Evolutionary conservation across 148 eudicot genomes (phyloP), one percentile per base, ranked within the genome.

Genomic region (Gaultheria prostrata): DNA sequence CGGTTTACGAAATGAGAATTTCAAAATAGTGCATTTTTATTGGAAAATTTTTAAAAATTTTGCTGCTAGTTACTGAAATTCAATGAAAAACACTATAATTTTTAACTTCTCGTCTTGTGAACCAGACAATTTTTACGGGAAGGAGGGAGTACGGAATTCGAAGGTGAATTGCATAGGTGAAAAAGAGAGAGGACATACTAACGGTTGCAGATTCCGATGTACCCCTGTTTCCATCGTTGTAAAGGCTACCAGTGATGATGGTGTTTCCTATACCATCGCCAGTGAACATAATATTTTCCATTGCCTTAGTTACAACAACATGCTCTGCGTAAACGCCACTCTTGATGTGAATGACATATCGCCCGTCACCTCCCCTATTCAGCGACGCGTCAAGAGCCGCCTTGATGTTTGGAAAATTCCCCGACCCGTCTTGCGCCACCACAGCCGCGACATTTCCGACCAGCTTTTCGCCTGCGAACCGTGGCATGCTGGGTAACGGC

Each of bases 401-500:
- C 17, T 78, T 71, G 10, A 91, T 81, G 8, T 84, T 91, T 21
- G 83, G 73, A 63, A 71, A 91, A 51, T 89, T 49, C 3, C 95
- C 95, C 0, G 93, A 92, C 0, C 93, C 92, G 50, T 92, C 93
- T 74, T 87, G 82, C 11, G 93, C 93, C 65, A 92, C 93, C 77
- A 91, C 93, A 0, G 90, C 63, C n/a, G 85, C 14, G 0, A 5
- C 32, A 0, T 63, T 24, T 9, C 30, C 14, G 0, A 20, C 82
- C 2, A 83, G 32, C 0, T 21, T 2, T 11, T 7, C 15, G 24
- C 0, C 6, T 0, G 88, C 50, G 0, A 78, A 28, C 83, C 86
- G 3, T 21, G 71, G 71, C 71, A n/a, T n/a, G n/a, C 71, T 65
- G 6, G 6, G 71, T 3, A 0, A 10, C 8, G 6, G 5, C 0